These are phyloP conservation scores for Gamarada debralockiae DNA, from an alignment of 495 filamentous ascomycete genomes.

Conservation along the genomic window DNA sequence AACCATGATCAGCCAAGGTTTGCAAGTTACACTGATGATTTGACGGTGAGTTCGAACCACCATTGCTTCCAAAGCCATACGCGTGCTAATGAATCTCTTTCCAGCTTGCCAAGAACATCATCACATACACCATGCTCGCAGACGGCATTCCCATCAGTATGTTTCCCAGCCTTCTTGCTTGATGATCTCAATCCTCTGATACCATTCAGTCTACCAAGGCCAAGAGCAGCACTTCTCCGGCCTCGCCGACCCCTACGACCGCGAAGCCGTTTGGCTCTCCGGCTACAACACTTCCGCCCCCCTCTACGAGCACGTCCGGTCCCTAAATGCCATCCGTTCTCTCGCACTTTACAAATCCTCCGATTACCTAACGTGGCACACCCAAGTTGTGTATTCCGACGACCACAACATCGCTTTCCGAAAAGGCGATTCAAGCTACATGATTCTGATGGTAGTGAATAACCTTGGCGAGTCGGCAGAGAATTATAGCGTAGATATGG, in stretches of 20 bases:
- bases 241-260: conserved; percentile 51
- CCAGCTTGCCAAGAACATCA: conserved; percentile 56
- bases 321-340: conserved; percentile 54
- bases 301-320: conserved; percentile 54
- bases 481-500: conserved; percentile 42
- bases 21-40: not conserved
- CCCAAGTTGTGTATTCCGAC: conserved; percentile 51
- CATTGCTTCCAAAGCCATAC: not conserved
- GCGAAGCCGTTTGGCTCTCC: conserved; percentile 70
- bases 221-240: conserved; percentile 67
- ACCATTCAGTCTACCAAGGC: conserved; percentile 65
- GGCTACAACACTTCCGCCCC: conserved; percentile 52
- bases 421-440: conserved; percentile 51
- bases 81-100: not conserved
- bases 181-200: not conserved
- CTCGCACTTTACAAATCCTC: conserved; percentile 40
- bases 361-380: conserved; percentile 48
- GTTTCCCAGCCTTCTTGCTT: not conserved
- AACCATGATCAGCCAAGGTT: conserved; percentile 12
- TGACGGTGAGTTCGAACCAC: not conserved
- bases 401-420: conserved; percentile 53
- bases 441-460: conserved; percentile 55
- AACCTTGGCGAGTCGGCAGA: conserved; percentile 47
- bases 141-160: conserved; percentile 34
- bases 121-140: conserved; percentile 64